Evolutionary conservation across 495 filamentous ascomycete genomes (phyloP), one percentile per base, ranked within the genome.

Genomic region (Aspergillus bertholletiae): DNA sequence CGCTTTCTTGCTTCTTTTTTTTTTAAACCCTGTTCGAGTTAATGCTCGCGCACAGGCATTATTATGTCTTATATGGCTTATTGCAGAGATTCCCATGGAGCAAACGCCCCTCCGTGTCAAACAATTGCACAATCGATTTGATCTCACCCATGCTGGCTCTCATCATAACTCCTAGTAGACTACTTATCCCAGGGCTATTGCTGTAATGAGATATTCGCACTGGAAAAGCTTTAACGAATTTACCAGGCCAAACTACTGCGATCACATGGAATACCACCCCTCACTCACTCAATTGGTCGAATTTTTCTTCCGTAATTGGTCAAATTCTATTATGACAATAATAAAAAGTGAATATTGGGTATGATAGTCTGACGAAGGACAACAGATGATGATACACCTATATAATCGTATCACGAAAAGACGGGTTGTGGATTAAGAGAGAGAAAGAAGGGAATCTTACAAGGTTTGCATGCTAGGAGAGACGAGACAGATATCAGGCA

Each of bases 21-120:
- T 55, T 54, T 54, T n/a, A n/a, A n/a, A n/a, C n/a, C n/a, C 22
- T 43, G 41, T 26, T 20, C 24, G 28, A 45, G 24, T 47, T 26
- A 51, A 55, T 46, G 65, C 62, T 65, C 62, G 54, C 56, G 60
- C 61, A 69, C 60, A 54, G 58, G 51, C 51, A 28, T 15, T 53
- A 12, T 51, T 48, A 51, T 56, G 48, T 48, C 30, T 50, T 58
- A 43, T 60, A 37, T 60, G 37, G 41, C 46, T 63, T 48, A 51
- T 54, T 71, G 66, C 61, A 69, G 68, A 64, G 68, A 71, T 71
- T 69, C 68, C 68, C 66, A 55, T 62, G 68, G 66, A 65, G 58
- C 45, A 23, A 45, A 49, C 8, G 20, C 26, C 22, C 51, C 49
- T 54, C 56, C 46, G 39, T 21, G 46, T 67, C 56, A 60, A 59